Percentiles rank a stretch among this genome's conserved stretches.
phyloP scores from a whole-genome alignment of 2,329 filamentous ascomycete genomes.

The Gnomoniopsis smithogilvyi region DNA sequence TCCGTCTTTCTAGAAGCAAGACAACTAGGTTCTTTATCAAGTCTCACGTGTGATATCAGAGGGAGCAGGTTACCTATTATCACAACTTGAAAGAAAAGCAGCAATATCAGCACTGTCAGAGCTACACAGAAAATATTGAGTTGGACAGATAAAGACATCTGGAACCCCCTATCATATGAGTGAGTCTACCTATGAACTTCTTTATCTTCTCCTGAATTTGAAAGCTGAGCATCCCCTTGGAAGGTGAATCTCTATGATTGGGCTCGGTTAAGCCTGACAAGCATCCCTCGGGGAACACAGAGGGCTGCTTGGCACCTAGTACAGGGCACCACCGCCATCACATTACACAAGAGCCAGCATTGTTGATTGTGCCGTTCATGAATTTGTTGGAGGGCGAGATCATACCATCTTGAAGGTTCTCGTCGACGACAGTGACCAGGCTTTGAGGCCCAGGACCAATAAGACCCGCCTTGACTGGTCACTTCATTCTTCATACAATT shows the following conservation, averaged over 20 bases:
- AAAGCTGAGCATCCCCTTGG: neutral
- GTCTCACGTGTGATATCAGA: neutral
- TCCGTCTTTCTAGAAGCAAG: neutral
- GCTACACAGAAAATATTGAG: neutral
- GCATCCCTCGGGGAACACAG: conserved; percentile 12
- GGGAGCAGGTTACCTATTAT: neutral
- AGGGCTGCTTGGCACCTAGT: conserved; percentile 3
- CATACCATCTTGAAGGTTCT: neutral
- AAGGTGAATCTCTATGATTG: conserved; percentile 1
- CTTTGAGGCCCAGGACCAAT: neutral
- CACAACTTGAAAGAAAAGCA: neutral
- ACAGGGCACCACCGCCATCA: conserved; percentile 1
- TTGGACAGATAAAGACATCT: neutral
- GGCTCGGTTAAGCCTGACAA: neutral
- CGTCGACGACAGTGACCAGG: neutral
- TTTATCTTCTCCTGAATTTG: neutral
- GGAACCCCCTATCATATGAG: neutral
- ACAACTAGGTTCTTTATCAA: neutral
- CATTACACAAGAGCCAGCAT: neutral
- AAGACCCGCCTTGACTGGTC: neutral
- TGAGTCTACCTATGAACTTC: neutral
- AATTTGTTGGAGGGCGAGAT: neutral
- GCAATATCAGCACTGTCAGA: neutral
- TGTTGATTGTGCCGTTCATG: neutral
- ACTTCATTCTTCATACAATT: neutral